Evolutionary conservation across 192 early-diverging fungal genomes (phyloP), one percentile per base, ranked within the genome.

Genomic region (Coemansia biformis): DNA sequence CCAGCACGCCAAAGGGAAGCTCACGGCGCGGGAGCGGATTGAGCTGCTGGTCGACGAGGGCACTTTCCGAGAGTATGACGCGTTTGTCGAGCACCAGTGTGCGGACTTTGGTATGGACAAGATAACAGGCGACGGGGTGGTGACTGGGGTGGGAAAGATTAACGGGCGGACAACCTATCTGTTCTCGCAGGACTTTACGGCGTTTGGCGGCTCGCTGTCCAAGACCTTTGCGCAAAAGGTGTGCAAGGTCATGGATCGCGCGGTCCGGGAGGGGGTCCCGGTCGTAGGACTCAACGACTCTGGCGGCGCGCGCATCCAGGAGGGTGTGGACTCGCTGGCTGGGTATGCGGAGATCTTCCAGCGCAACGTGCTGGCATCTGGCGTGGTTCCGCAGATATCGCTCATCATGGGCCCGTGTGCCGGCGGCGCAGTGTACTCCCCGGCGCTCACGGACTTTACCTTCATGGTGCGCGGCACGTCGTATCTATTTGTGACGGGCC

Each of bases 371-470:
- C 48, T 87, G 48, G 88, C 88, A 4, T 93, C 90, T 1, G 94
- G 94, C 17, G 94, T 95, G 16, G 77, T 98, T 24, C 94, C 94
- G 17, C 94, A 98, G 66, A 83, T 98, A 39, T 95, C 92, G 3
- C 63, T 98, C 36, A 87, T 98, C 43, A 98, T 98, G 94, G 94
- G 94, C 3, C 94, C 94, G 5, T 98, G 92, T 57, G 94, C 94
- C 21, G 94, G 94, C 63, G 93, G 93, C 38, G 92, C 91, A 7
- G 94, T 98, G 18, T 98, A 98, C 74, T 93, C 90, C 13, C 94
- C 94, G 15, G 94, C 94, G 34, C 74, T 98, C 74, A 98, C 91
- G 0, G 94, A 98, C 53, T 94, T 95, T 45, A 93, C 87, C 2
- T 90, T 95, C 54, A 98, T 98, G 94, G 92, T 98, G n/a, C 78